phyloP scores from a whole-genome alignment of 352 stramenopile species.

The Globisporangium orthogonon region DNA sequence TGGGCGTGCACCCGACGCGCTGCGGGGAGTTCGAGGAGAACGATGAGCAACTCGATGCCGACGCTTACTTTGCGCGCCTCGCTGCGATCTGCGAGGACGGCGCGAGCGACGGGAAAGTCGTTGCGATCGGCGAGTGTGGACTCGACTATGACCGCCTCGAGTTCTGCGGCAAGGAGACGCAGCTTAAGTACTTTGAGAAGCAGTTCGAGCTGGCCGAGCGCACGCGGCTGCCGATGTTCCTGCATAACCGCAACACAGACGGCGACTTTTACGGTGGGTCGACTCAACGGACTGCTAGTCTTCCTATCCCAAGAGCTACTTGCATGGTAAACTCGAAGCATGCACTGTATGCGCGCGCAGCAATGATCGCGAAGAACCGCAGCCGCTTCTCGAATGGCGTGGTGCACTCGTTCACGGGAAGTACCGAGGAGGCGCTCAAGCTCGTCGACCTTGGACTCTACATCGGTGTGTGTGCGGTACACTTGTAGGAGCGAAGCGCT shows the following conservation, averaged over 20 bases:
- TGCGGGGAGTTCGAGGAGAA: constrained; percentile 85
- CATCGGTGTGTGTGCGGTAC: constrained; percentile 63
- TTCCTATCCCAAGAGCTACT: not conserved
- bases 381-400: constrained; percentile 82
- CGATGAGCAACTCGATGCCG: constrained; percentile 34
- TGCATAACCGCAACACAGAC: constrained; percentile 94
- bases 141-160: constrained; percentile 96
- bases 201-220: constrained; percentile 89
- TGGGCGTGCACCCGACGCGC: constrained; percentile 90
- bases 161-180: constrained; percentile 90
- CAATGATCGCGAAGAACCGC: constrained; percentile 64
- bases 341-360: constrained; percentile 14
- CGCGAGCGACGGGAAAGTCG: constrained; percentile 56
- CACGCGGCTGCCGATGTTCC: constrained; percentile 90
- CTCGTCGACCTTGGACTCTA: constrained; percentile 92
- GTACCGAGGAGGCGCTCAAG: constrained; percentile 86
- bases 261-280: constrained; percentile 87
- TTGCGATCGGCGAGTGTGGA: constrained; percentile 95
- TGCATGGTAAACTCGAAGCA: not conserved
- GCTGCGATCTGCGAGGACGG: constrained; percentile 52
- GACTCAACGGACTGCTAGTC: not conserved
- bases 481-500: not conserved
- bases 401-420: constrained; percentile 96
- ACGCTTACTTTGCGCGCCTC: constrained; percentile 60
- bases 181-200: constrained; percentile 90